Base-by-base conservation (phyloP, 768 basidiomycete species). In the Leccinum variicolor region DNA sequence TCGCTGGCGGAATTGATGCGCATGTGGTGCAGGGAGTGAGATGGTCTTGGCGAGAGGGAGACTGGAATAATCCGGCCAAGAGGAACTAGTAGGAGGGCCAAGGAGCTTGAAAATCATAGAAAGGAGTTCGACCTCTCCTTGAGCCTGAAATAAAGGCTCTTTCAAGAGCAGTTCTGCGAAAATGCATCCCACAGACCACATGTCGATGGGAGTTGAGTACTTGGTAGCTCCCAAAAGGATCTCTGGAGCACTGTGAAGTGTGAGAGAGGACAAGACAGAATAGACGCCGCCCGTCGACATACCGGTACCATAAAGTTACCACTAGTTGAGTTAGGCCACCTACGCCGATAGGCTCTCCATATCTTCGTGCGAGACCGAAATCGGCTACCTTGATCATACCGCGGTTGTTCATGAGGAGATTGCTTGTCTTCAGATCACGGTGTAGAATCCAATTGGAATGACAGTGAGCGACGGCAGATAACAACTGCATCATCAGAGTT, bases 101-200 rank as follows among this genome's bases (percentile, higher is more conserved):
- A 98, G 83, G 6, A 98, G 84, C 69, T 90, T 94, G 79, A 97
- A 96, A 53, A 98, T 96, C 87, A 92, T 90, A 51, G 84, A 83
- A 50, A 98, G 78, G 60, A 98, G 85, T 67, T 99, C 96, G 14
- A 96, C 77, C 70, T 99, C 97, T 39, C 87, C 87, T 67, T 95
- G 89, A n/a, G 95, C 94, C 74, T 95, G 96, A 71, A 98, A 94
- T n/a, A 98, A 78, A 3, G 97, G 94, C 72, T 97, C 94, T 62
- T 94, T 94, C 64, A 96, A 79, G 65, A 99, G 84, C 50, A 99
- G 79, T 72, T 99, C 97, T 14, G 92, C 95, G 67, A 98, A 98
- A 63, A 99, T 98, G 77, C 97, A 99, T 8, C 97, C 97, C 10
- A 97, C 93, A 50, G 93, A 96, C 97, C 97, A 99, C 83, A 98